Percentiles rank a stretch among this genome's conserved stretches.
phyloP scores from a whole-genome alignment of 495 filamentous ascomycete species.

The Xylaria acuta region DNA sequence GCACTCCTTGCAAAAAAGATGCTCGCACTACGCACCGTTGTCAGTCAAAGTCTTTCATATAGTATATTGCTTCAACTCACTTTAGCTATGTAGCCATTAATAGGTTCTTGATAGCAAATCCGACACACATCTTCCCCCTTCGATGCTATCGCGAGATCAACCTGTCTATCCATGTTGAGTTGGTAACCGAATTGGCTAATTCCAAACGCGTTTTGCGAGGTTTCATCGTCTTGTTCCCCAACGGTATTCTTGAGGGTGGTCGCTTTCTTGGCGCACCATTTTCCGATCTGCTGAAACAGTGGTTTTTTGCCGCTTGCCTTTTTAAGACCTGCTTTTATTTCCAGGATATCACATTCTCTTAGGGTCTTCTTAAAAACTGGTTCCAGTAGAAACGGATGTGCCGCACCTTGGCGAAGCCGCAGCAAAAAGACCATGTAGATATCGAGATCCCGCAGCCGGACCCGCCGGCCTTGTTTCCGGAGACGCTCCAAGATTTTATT shows the following conservation, averaged over 20 bases:
- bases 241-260: too few species aligned
- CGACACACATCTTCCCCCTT: conserved; percentile 12
- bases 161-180: not conserved
- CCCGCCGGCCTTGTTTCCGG: not conserved
- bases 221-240: not conserved
- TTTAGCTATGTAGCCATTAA: not conserved
- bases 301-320: not conserved
- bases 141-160: not conserved
- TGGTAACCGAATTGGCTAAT: not conserved
- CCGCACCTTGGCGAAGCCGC: not conserved
- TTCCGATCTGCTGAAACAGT: not conserved
- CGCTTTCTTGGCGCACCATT: not conserved
- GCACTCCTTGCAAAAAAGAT: conserved; percentile 1
- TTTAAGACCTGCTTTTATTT: not conserved
- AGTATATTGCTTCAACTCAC: not conserved
- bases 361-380: not conserved
- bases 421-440: not conserved
- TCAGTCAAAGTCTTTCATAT: not conserved
- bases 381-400: not conserved
- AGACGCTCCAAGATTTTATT: not conserved
- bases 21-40: not conserved
- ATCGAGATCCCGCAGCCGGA: not conserved
- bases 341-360: not conserved
- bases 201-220: not conserved
- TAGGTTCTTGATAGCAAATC: not conserved